A percentile compares a stretch with the other conserved stretches of the same genome.
Conservation (phyloP, 2,329 filamentous ascomycete species). For the Esteya vermicola region DNA sequence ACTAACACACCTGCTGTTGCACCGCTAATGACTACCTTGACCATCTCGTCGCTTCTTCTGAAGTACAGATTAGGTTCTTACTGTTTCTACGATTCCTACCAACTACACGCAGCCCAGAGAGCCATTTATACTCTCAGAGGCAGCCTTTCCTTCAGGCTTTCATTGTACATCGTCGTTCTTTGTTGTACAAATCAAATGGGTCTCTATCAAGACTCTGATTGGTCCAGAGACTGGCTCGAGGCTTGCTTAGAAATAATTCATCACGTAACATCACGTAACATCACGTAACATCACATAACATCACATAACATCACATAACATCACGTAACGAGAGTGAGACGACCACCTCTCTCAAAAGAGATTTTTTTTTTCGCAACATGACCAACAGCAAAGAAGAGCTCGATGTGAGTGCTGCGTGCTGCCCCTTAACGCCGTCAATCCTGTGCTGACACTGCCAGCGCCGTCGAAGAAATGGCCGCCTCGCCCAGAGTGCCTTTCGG, state of each 20-base stretch:
- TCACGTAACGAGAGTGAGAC: not conserved
- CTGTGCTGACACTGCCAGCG: not conserved
- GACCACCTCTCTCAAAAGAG: not conserved
- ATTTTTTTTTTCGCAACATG: not conserved
- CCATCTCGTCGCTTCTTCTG: not conserved
- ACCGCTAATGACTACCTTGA: not conserved
- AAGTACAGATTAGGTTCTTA: not conserved
- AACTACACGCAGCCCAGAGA: too few species aligned
- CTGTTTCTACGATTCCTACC: too few species aligned
- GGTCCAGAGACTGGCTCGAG: not conserved
- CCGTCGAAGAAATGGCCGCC: not conserved
- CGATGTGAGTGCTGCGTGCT: not conserved
- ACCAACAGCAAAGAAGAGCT: not conserved
- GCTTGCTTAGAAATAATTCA: not conserved
- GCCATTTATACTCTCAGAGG: too few species aligned
- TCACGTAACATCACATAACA: not conserved
- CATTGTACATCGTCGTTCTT: not conserved
- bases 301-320: not conserved
- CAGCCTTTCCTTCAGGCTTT: not conserved
- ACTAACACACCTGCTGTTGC: not conserved
- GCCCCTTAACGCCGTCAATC: not conserved
- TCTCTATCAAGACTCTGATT: too few species aligned
- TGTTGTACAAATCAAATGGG: too few species aligned
- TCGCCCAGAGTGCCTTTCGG: not conserved
- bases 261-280: not conserved